Evolutionary conservation across 768 basidiomycete genomes (phyloP).

Genomic region (Russula foetens): DNA sequence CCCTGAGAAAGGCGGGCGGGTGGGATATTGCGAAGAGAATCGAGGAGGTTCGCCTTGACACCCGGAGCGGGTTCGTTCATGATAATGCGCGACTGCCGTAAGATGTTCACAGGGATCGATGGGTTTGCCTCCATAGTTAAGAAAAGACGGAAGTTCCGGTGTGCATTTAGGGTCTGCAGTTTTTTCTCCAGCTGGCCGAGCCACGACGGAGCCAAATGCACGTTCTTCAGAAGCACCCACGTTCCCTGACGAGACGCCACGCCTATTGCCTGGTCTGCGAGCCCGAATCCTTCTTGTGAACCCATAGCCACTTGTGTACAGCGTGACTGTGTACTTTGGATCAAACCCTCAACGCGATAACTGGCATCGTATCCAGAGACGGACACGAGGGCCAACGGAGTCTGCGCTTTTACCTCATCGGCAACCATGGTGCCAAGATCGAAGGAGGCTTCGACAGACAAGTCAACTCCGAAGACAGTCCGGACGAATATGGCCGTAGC

Average conservation of each 20-base stretch:
- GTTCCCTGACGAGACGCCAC: constrained; percentile 86
- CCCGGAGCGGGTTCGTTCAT: constrained; percentile 99
- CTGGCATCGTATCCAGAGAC: constrained; percentile 98
- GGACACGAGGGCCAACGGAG: constrained; percentile 85
- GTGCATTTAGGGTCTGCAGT: constrained; percentile 81
- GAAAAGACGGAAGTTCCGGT: constrained; percentile 92
- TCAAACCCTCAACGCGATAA: constrained; percentile 85
- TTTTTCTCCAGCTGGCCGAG: constrained; percentile 95
- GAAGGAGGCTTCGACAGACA: constrained; percentile 65
- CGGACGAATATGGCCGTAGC: constrained; percentile 70
- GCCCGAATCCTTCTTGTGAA: constrained; percentile 91
- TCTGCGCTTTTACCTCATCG: constrained; percentile 70
- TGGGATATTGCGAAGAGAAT: constrained; percentile 72
- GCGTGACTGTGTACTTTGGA: constrained; percentile 65
- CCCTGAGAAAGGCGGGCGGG: constrained; percentile 70
- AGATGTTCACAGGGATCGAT: constrained; percentile 90
- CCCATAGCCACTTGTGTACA: constrained; percentile 96
- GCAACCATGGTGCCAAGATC: constrained; percentile 72
- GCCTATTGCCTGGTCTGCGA: constrained; percentile 95
- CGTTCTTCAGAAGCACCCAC: constrained; percentile 97
- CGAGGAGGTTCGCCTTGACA: constrained; percentile 91
- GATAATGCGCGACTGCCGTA: constrained; percentile 90
- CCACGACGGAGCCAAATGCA: constrained; percentile 94
- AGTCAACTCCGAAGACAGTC: constrained; percentile 69
- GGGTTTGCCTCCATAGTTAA: constrained; percentile 97